A percentile compares a stretch with the other conserved stretches of the same genome.
Evolutionary conservation across 768 basidiomycete genomes (phyloP).

Genomic region (Termitomyces eurrhizus): DNA sequence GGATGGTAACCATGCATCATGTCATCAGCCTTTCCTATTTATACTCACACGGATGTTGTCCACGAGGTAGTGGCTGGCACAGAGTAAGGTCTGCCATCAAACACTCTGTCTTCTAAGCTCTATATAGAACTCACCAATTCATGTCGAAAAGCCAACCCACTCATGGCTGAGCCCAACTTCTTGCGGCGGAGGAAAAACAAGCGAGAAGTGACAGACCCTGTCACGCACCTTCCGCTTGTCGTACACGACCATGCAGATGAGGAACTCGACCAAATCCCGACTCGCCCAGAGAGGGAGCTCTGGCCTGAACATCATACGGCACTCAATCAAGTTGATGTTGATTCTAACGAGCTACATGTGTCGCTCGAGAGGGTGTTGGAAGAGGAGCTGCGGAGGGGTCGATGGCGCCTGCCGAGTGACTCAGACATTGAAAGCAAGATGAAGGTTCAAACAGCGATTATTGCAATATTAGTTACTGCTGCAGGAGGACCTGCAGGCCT

Average conservation of each 20-base stretch:
- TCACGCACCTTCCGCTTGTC: slow-evolving; percentile 33
- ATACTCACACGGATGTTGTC: background rate
- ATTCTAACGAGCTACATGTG: slow-evolving; percentile 20
- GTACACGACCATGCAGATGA: slow-evolving; percentile 32
- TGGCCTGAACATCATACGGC: slow-evolving; percentile 14
- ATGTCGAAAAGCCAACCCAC: background rate
- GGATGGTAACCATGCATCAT: background rate
- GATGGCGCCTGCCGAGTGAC: slow-evolving; percentile 31
- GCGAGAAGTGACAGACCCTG: slow-evolving; percentile 34
- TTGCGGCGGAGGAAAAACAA: slow-evolving; percentile 16
- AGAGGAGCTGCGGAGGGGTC: slow-evolving; percentile 25
- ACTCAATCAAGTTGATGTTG: slow-evolving; percentile 17
- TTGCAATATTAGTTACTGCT: slow-evolving; percentile 27
- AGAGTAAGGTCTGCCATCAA: background rate
- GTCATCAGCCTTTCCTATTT: background rate
- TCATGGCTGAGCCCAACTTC: background rate
- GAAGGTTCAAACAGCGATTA: slow-evolving; percentile 26
- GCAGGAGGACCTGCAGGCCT: slow-evolving; percentile 21
- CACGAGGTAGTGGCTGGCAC: background rate
- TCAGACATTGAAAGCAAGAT: slow-evolving; percentile 22
- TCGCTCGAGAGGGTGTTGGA: slow-evolving; percentile 26
- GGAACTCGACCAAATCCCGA: slow-evolving; percentile 33
- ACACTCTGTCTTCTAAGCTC: background rate
- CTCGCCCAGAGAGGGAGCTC: slow-evolving; percentile 18
- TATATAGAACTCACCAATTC: background rate